phyloP scores from a whole-genome alignment of 1,284 basidiomycete genomes.

The Moniliophthora roreri region DNA sequence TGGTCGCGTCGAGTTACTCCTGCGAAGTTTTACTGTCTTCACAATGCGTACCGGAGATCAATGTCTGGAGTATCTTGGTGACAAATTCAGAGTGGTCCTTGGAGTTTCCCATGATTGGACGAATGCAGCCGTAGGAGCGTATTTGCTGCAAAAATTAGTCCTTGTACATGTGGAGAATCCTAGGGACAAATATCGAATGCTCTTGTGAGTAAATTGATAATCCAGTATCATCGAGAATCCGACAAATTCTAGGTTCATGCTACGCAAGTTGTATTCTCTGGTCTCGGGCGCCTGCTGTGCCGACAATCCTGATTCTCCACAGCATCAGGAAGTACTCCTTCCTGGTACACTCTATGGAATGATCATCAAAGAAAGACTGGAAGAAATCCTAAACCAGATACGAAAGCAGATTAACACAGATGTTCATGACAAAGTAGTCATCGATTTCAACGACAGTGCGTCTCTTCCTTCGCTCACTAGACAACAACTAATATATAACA shows the following conservation, averaged over 20 bases:
- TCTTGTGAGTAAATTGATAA: slow-evolving; percentile 62
- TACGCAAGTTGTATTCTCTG: slow-evolving; percentile 92
- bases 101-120: slow-evolving; percentile 93
- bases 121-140: slow-evolving; percentile 81
- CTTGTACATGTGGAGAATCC: slow-evolving; percentile 89
- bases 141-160: slow-evolving; percentile 85
- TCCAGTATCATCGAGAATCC: neutral
- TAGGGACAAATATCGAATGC: slow-evolving; percentile 95
- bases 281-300: slow-evolving; percentile 90
- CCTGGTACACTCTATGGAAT: slow-evolving; percentile 94
- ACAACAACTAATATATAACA: neutral
- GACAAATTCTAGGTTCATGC: slow-evolving; percentile 77
- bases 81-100: slow-evolving; percentile 95
- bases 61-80: slow-evolving; percentile 95
- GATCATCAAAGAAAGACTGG: slow-evolving; percentile 98
- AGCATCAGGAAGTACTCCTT: slow-evolving; percentile 97
- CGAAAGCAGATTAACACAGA: slow-evolving; percentile 76
- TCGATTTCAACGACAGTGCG: slow-evolving; percentile 88
- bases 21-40: slow-evolving; percentile 96
- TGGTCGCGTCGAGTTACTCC: slow-evolving; percentile 96
- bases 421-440: slow-evolving; percentile 69
- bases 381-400: slow-evolving; percentile 84
- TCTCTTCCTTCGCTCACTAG: slow-evolving; percentile 14
- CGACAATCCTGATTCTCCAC: slow-evolving; percentile 98
- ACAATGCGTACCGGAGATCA: slow-evolving; percentile 88